Conservation (phyloP, 805 yeast species). For the Myxozyma lipomycoides region DNA sequence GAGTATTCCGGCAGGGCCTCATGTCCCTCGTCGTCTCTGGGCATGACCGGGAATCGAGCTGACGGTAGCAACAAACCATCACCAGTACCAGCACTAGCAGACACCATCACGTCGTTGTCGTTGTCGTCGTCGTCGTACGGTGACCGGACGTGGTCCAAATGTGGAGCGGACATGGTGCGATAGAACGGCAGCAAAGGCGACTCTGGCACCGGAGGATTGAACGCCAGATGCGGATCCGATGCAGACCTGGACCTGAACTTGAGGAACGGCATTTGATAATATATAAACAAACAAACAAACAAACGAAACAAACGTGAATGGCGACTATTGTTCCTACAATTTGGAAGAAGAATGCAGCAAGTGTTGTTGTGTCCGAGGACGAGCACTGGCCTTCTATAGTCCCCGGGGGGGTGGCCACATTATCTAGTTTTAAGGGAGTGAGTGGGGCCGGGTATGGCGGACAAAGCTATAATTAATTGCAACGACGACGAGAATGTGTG, state of each 20-base stretch:
- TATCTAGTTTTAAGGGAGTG: neutral
- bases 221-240: slow-evolving; percentile 2
- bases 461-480: too few species aligned
- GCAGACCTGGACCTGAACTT: slow-evolving; percentile 2
- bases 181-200: neutral
- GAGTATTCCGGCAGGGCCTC: slow-evolving; percentile 60
- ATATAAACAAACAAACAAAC: too few species aligned
- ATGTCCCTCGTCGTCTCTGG: slow-evolving; percentile 33
- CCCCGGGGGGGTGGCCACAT: too few species aligned
- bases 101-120: too few species aligned
- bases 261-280: slow-evolving; percentile 2
- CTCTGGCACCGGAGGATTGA: neutral
- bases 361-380: too few species aligned
- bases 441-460: neutral
- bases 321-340: too few species aligned
- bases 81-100: neutral
- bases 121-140: neutral
- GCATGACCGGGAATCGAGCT: slow-evolving; percentile 16
- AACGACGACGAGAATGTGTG: too few species aligned
- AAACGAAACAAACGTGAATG: too few species aligned
- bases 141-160: neutral
- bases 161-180: slow-evolving; percentile 4
- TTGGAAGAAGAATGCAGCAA: too few species aligned
- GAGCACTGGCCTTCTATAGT: neutral
- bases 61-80: slow-evolving; percentile 11